Evolutionary conservation across 2,329 filamentous ascomycete genomes (phyloP).

Genomic region (Xylaria digitata): DNA sequence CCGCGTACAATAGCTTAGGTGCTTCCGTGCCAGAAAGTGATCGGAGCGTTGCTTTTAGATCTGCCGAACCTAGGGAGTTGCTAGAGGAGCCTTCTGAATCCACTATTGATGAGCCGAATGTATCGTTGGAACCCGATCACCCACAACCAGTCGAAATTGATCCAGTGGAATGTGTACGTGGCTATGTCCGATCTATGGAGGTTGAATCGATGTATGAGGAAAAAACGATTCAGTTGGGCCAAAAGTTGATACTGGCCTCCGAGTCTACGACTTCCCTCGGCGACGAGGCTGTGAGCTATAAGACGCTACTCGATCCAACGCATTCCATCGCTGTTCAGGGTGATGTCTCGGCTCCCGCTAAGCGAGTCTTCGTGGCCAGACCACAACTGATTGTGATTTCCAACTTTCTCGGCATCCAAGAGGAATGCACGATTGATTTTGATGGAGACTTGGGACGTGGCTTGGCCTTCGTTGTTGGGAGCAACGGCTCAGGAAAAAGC

Average conservation of each 20-base stretch:
- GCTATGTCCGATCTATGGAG: slow-evolving; percentile 38
- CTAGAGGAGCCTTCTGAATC: not conserved
- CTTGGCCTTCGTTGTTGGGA: slow-evolving; percentile 48
- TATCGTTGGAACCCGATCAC: slow-evolving; percentile 2
- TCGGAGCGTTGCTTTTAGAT: slow-evolving; percentile 20
- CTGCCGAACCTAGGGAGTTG: slow-evolving; percentile 5
- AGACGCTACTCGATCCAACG: slow-evolving; percentile 33
- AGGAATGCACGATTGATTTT: slow-evolving; percentile 47
- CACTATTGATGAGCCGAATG: not conserved
- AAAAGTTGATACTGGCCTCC: slow-evolving; percentile 36
- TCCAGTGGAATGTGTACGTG: slow-evolving; percentile 30
- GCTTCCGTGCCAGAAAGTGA: slow-evolving; percentile 42
- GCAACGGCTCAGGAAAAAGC: slow-evolving; percentile 51
- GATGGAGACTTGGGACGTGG: slow-evolving; percentile 42
- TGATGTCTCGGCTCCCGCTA: slow-evolving; percentile 4
- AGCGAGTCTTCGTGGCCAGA: slow-evolving; percentile 45
- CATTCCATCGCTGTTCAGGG: slow-evolving; percentile 18
- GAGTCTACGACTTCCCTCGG: slow-evolving; percentile 13
- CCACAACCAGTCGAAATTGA: slow-evolving; percentile 28
- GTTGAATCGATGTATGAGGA: slow-evolving; percentile 35
- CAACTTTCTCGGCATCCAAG: slow-evolving; percentile 52
- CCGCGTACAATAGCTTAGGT: slow-evolving; percentile 35
- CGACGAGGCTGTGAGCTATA: slow-evolving; percentile 31
- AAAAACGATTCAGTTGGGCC: slow-evolving; percentile 35
- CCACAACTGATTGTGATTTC: slow-evolving; percentile 46